Conservation (phyloP, 257 asterid genomes). For the Thymus mandschuricus region DNA sequence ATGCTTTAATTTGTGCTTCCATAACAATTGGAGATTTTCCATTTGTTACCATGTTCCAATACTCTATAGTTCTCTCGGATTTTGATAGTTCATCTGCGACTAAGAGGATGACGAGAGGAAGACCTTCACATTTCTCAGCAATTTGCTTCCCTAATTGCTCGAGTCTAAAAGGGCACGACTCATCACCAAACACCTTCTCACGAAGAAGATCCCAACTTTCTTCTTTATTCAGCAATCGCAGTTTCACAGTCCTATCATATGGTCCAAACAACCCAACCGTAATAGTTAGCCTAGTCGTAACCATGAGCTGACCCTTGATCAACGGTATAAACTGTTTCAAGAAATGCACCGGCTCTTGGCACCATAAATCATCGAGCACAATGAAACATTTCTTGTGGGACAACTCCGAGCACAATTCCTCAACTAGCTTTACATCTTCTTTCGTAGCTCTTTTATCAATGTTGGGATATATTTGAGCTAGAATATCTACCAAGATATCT, state of each 20-base stretch:
- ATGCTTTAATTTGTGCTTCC: neutral
- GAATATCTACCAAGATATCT: neutral
- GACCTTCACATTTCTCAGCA: constrained; percentile 18
- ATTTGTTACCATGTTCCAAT: neutral
- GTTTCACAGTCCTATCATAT: neutral
- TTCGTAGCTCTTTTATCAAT: neutral
- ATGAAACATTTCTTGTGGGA: neutral
- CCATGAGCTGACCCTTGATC: neutral
- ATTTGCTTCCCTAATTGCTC: neutral
- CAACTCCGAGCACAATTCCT: neutral
- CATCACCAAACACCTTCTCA: neutral
- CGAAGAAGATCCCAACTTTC: constrained; percentile 17
- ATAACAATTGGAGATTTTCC: neutral
- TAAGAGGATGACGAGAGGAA: constrained; percentile 14
- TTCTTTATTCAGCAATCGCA: neutral
- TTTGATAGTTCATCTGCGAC: neutral
- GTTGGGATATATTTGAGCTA: neutral
- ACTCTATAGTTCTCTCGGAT: neutral
- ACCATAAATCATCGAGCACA: neutral
- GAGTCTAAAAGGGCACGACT: neutral
- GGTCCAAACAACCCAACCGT: neutral
- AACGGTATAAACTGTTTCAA: neutral
- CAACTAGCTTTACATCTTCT: neutral
- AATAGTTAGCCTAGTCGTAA: neutral
- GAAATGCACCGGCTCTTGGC: neutral